Conservation (phyloP, 2,329 filamentous ascomycete species). For the Emmonsiellopsis sp. region DNA sequence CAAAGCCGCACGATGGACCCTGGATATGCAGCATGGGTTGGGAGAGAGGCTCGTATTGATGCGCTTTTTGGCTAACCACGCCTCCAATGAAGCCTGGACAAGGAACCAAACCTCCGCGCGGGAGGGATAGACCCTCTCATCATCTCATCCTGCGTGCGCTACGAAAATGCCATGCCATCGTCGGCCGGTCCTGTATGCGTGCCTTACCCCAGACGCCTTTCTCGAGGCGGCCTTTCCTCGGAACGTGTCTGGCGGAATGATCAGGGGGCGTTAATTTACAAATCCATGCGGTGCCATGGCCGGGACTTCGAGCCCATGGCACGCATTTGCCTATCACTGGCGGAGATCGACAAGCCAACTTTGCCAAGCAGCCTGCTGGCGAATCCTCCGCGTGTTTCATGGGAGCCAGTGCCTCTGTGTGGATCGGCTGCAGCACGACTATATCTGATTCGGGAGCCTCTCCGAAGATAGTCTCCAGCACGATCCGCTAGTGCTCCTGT, state of each 20-base stretch:
- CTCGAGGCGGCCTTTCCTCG: neutral
- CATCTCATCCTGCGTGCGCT: neutral
- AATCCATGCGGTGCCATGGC: neutral
- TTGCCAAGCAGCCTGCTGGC: neutral
- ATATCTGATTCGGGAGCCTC: slow-evolving; percentile 1
- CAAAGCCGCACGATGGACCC: neutral
- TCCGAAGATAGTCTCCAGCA: neutral
- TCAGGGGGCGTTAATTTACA: neutral
- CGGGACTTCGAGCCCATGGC: neutral
- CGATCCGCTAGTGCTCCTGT: neutral
- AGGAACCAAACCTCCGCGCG: neutral
- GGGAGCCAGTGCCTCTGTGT: neutral
- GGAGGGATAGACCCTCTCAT: neutral
- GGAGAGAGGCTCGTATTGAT: neutral
- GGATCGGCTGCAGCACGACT: neutral
- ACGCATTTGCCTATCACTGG: neutral
- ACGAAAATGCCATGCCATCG: neutral
- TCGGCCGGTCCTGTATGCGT: neutral
- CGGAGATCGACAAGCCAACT: slow-evolving; percentile 2
- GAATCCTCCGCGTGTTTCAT: slow-evolving; percentile 2
- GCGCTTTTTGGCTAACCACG: neutral
- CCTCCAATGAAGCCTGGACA: too few relatives aligned
- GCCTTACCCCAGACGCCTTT: neutral
- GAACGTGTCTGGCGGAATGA: neutral
- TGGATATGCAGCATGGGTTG: neutral